Conservation (phyloP, 176 grass and related monocot genomes). For the Oryza glaberrima region DNA sequence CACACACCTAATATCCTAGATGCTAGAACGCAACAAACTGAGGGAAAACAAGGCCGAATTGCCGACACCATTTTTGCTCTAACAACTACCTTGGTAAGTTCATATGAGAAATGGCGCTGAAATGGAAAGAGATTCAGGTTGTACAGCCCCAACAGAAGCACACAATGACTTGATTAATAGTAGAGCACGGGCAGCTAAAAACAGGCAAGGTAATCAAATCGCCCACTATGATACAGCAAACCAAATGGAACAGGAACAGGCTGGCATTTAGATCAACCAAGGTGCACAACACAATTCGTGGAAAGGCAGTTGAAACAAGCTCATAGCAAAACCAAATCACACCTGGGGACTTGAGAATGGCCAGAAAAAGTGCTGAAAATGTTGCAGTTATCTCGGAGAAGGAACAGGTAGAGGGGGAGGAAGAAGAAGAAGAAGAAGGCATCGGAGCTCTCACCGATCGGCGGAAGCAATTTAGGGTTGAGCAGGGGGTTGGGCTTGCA, state of each 20-base stretch:
- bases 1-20: background rate
- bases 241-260: slow-evolving; percentile 6
- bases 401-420: background rate
- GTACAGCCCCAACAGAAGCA: background rate
- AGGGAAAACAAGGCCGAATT: background rate
- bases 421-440: background rate
- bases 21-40: background rate
- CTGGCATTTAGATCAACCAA: background rate
- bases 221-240: background rate
- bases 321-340: background rate
- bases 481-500: too few relatives aligned
- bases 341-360: background rate
- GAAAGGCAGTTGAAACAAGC: background rate
- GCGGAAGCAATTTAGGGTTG: background rate
- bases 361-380: background rate
- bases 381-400: background rate
- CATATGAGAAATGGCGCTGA: background rate
- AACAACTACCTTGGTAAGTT: background rate
- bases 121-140: background rate
- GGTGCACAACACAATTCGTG: too few relatives aligned
- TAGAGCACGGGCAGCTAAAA: background rate
- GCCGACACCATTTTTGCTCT: background rate
- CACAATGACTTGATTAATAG: background rate
- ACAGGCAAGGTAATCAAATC: background rate
- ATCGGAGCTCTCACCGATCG: background rate